Evolutionary conservation across 2,329 filamentous ascomycete species (phyloP).

Genomic region (Penicillium sp.): DNA sequence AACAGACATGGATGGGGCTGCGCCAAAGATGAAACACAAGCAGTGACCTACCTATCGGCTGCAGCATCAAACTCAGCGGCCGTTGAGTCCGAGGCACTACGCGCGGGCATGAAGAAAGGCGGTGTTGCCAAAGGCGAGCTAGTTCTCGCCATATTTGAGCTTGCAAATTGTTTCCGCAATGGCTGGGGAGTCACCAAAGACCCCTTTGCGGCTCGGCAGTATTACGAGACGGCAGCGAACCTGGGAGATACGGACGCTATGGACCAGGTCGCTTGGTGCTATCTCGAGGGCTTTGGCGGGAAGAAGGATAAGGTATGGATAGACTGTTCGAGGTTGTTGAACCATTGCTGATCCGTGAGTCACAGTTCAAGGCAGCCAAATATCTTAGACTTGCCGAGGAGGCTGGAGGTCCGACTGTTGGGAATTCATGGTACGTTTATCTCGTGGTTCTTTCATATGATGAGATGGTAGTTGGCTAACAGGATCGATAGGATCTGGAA

Average conservation of each 20-base stretch:
- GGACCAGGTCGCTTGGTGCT: slow-evolving; percentile 97
- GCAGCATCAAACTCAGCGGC: slow-evolving; percentile 87
- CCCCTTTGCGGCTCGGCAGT: slow-evolving; percentile 78
- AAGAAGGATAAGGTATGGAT: slow-evolving; percentile 92
- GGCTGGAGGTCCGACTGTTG: slow-evolving; percentile 83
- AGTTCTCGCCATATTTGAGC: slow-evolving; percentile 91
- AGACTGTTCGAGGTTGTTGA: not conserved
- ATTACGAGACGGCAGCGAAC: slow-evolving; percentile 97
- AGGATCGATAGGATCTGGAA: not conserved
- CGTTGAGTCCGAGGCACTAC: slow-evolving; percentile 80
- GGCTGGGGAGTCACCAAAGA: slow-evolving; percentile 92
- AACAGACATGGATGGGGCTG: slow-evolving; percentile 90
- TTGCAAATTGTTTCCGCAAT: slow-evolving; percentile 74
- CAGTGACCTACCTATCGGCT: slow-evolving; percentile 79
- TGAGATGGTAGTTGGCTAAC: not conserved
- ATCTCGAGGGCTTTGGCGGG: slow-evolving; percentile 91
- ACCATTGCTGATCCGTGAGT: slow-evolving; percentile 9
- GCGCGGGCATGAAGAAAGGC: slow-evolving; percentile 86
- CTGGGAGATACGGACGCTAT: slow-evolving; percentile 95
- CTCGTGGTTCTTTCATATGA: not conserved
- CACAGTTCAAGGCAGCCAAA: slow-evolving; percentile 63
- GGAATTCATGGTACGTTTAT: slow-evolving; percentile 86
- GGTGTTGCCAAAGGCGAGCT: slow-evolving; percentile 94
- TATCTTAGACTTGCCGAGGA: slow-evolving; percentile 91
- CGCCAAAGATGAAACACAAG: slow-evolving; percentile 65